Evolutionary conservation across 371 early-diverging fungal genomes (phyloP).

Genomic region (Dichotomocladium elegans): DNA sequence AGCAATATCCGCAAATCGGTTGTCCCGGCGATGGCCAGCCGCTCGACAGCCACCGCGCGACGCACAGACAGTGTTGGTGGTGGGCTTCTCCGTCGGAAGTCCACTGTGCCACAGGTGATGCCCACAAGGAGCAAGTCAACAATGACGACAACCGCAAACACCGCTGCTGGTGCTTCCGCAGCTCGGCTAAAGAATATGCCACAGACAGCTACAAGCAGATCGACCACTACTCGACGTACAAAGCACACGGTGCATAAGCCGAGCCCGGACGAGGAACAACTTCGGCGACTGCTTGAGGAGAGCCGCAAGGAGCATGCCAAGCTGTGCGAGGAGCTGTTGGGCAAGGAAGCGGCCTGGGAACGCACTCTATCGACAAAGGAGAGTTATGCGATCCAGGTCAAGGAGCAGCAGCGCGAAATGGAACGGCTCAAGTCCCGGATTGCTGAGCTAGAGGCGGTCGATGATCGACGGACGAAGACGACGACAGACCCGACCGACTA

Average conservation of each 20-base stretch:
- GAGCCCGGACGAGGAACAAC: slow-evolving; percentile 4
- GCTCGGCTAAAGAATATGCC: neutral
- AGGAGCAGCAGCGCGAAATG: slow-evolving; percentile 30
- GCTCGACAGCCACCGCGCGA: too few relatives aligned
- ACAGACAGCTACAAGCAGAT: slow-evolving; percentile 4
- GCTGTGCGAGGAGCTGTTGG: slow-evolving; percentile 22
- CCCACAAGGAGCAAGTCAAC: too few relatives aligned
- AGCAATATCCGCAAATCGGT: too few relatives aligned
- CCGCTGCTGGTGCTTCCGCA: neutral
- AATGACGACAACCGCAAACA: too few relatives aligned
- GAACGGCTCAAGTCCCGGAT: slow-evolving; percentile 13
- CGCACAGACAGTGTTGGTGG: too few relatives aligned
- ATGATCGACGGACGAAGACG: neutral
- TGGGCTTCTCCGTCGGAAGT: too few relatives aligned
- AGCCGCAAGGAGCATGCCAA: slow-evolving; percentile 19
- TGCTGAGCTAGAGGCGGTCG: slow-evolving; percentile 1
- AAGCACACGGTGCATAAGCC: neutral
- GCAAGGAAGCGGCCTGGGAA: slow-evolving; percentile 36
- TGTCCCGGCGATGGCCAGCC: too few relatives aligned
- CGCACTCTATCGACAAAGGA: slow-evolving; percentile 33
- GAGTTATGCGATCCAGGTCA: slow-evolving; percentile 32
- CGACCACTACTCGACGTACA: slow-evolving; percentile 7
- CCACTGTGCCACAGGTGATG: neutral
- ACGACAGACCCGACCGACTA: neutral
- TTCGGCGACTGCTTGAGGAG: slow-evolving; percentile 16